Evolutionary conservation across 1,284 basidiomycete species (phyloP).

Genomic region (Tilletia indica): DNA sequence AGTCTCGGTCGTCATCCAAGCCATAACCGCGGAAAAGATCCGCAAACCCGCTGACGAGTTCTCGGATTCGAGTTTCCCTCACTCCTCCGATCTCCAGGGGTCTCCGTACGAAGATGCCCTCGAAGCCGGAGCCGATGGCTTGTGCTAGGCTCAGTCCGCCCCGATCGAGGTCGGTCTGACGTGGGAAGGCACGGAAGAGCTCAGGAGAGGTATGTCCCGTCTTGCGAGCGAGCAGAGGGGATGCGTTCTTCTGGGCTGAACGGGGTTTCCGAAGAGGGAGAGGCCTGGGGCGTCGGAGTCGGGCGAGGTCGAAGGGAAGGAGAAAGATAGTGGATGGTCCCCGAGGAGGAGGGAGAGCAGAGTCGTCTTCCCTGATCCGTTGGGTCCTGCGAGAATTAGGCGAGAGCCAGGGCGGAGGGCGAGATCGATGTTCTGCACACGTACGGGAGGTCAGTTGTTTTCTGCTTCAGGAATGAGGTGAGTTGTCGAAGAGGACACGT

Average conservation of each 20-base stretch:
- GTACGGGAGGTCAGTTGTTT: neutral
- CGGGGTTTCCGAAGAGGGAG: slow-evolving; percentile 41
- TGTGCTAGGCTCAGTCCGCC: slow-evolving; percentile 47
- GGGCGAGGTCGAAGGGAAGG: slow-evolving; percentile 53
- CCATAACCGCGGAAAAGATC: slow-evolving; percentile 26
- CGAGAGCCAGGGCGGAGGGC: slow-evolving; percentile 32
- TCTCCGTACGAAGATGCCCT: slow-evolving; percentile 42
- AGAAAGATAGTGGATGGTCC: slow-evolving; percentile 88
- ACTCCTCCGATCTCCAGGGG: slow-evolving; percentile 22
- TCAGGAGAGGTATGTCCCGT: slow-evolving; percentile 81
- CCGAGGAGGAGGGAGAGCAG: slow-evolving; percentile 87
- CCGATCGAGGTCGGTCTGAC: slow-evolving; percentile 26
- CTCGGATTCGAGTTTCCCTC: slow-evolving; percentile 24
- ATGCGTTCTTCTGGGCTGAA: slow-evolving; percentile 36
- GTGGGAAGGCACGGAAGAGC: slow-evolving; percentile 82
- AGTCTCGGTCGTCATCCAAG: neutral
- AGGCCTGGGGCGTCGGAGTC: slow-evolving; percentile 19
- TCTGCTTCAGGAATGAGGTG: neutral
- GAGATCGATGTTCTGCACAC: slow-evolving; percentile 28
- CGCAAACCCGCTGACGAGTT: slow-evolving; percentile 30
- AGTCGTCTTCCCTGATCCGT: slow-evolving; percentile 83
- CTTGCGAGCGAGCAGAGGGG: slow-evolving; percentile 32
- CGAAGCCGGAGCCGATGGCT: slow-evolving; percentile 45
- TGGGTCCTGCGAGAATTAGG: slow-evolving; percentile 56
- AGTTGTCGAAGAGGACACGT: slow-evolving; percentile 18